phyloP scores from a whole-genome alignment of 2,329 filamentous ascomycete species.

The Ceratocystiopsis sp. region DNA sequence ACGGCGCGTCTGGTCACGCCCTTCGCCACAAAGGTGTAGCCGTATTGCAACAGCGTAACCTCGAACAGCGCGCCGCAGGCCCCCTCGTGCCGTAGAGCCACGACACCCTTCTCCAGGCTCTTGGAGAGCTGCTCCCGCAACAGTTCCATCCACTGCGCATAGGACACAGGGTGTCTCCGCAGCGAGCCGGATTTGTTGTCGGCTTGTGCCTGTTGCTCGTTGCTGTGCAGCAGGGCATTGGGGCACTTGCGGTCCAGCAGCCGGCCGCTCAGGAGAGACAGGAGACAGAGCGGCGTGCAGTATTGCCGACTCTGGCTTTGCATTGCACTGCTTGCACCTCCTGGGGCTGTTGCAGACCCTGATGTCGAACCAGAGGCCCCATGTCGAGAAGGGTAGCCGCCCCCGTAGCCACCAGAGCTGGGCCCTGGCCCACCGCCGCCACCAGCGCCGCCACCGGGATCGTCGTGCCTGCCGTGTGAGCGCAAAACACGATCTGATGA shows the following conservation, averaged over 20 bases:
- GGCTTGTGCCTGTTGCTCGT: not conserved
- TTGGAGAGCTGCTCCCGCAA: slow-evolving; percentile 2
- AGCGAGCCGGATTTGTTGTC: not conserved
- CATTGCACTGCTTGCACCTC: not conserved
- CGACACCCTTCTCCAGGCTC: slow-evolving; percentile 16
- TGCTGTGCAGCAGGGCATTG: slow-evolving; percentile 1
- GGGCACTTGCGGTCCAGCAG: slow-evolving; percentile 2
- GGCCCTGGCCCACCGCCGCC: not conserved
- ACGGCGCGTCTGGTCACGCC: slow-evolving; percentile 8
- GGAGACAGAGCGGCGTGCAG: slow-evolving; percentile 3
- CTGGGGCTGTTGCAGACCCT: too few species aligned
- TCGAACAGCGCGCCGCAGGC: slow-evolving; percentile 23
- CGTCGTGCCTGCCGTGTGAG: not conserved
- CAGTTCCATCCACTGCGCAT: slow-evolving; percentile 1
- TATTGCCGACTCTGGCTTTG: not conserved
- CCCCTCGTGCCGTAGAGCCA: slow-evolving; percentile 14
- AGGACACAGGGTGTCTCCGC: slow-evolving; percentile 2
- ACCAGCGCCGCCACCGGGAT: not conserved
- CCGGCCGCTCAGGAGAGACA: slow-evolving; percentile 1
- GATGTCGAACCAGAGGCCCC: not conserved
- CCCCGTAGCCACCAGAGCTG: not conserved
- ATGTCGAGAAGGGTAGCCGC: not conserved
- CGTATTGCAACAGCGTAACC: slow-evolving; percentile 21
- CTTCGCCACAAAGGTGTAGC: slow-evolving; percentile 27
- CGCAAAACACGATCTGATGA: not conserved